These are phyloP conservation scores for Vigna trinervia DNA, from an alignment of 306 rosid genomes.

Conservation along the genomic window DNA sequence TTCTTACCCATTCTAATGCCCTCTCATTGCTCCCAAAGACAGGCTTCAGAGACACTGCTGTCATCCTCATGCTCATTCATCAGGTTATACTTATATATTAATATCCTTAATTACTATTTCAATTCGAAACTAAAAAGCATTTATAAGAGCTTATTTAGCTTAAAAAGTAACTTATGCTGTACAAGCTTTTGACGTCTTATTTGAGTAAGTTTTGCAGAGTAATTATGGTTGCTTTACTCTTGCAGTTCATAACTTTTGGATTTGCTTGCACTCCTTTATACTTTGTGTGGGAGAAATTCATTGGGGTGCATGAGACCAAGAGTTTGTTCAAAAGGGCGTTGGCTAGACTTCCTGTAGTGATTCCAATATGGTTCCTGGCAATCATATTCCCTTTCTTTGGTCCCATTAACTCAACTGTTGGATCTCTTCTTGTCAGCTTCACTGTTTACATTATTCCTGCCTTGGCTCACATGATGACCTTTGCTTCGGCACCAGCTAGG, in stretches of 20 bases:
- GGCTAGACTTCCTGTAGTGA: slow-evolving; percentile 87
- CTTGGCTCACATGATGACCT: slow-evolving; percentile 91
- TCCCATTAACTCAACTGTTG: slow-evolving; percentile 94
- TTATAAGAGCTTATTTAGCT: neutral
- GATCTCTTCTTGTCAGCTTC: slow-evolving; percentile 97
- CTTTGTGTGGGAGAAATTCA: slow-evolving; percentile 97
- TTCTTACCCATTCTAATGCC: slow-evolving; percentile 93
- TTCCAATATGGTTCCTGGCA: slow-evolving; percentile 97
- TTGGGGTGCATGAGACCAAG: slow-evolving; percentile 86
- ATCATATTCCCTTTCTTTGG: slow-evolving; percentile 97
- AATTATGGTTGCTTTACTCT: neutral
- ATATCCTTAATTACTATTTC: neutral
- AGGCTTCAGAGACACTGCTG: slow-evolving; percentile 79
- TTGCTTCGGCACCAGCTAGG: slow-evolving; percentile 79
- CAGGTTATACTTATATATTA: slow-evolving; percentile 56
- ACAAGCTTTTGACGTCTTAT: neutral
- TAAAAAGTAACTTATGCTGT: neutral
- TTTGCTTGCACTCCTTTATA: slow-evolving; percentile 98
- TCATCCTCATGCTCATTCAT: slow-evolving; percentile 96
- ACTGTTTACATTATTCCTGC: slow-evolving; percentile 99
- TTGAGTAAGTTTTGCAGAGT: neutral
- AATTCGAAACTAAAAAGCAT: neutral
- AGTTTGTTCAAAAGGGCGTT: slow-evolving; percentile 82
- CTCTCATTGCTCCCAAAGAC: slow-evolving; percentile 83
- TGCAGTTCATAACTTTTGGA: slow-evolving; percentile 96